Base-by-base conservation (phyloP, 202 grass and related monocot species). In the Setaria viridis region DNA sequence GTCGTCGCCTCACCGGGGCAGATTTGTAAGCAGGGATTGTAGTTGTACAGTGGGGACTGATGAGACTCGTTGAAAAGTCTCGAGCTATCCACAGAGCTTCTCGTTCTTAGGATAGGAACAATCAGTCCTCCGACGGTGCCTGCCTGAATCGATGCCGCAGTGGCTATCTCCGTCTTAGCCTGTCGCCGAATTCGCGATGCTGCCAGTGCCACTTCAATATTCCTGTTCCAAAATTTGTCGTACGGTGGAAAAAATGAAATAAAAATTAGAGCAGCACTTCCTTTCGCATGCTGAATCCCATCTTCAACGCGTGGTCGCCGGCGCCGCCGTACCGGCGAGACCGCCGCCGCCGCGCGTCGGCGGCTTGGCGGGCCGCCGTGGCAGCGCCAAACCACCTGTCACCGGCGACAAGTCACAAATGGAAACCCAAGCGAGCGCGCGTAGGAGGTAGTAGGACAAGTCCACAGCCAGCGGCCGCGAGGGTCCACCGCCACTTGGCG, bases 401-500 rank as follows among this genome's bases (percentile, higher is more conserved):
- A 51, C 13, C 2, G 64, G 1, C 46, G 47, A 12, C 13, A 25
- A 25, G 69, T 20, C 1, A 7, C 8, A 17, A 20, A 34, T 43
- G 37, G 63, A 60, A 66, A 10, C 20, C 20, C 21, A 63, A 20
- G 17, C 9, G 20, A 1, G n/a, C 57, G 57, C 57, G 57, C 20
- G 34, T 41, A 41, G 39, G 39, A 41, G 39, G 4, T 6, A 4
- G 39, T 41, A 41, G 39, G 39, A n/a, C 19, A 20, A 57, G 19
- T n/a, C 60, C 62, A 65, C 30, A 35, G 2, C 29, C 32, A 62
- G 15, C 39, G 0, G 11, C 8, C 20, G 29, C 35, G 11, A 20
- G 4, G 32, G 33, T 16, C 59, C 29, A 7, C 13, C 47, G 72
- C 88, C 84, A 83, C 88, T 83, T 80, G 88, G 85, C 80, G 76